phyloP scores from a whole-genome alignment of 495 filamentous ascomycete genomes.

The Pyrenula massariospora region DNA sequence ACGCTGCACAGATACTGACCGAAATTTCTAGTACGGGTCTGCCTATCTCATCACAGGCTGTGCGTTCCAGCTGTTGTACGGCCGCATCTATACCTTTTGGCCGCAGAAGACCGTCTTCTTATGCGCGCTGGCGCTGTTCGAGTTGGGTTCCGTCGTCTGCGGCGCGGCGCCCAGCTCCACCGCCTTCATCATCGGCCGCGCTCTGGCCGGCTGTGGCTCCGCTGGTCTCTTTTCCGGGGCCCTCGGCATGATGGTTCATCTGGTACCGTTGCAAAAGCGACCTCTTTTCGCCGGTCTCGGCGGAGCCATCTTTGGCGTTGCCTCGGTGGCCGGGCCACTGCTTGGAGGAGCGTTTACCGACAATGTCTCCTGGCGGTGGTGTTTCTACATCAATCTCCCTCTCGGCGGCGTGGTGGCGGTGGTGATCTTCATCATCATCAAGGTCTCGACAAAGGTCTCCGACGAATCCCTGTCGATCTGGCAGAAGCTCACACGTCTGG shows the following conservation, averaged over 20 bases:
- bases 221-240: conserved; percentile 39
- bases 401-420: conserved; percentile 39
- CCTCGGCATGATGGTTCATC: conserved; percentile 42
- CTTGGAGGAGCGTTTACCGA: conserved; percentile 20
- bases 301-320: conserved; percentile 39
- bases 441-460: conserved; percentile 17
- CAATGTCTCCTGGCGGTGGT: conserved; percentile 42
- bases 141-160: conserved; percentile 57
- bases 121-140: conserved; percentile 38
- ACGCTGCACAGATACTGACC: conserved; percentile 9
- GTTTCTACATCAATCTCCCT: conserved; percentile 55
- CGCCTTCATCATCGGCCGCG: conserved; percentile 56
- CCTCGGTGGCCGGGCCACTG: conserved; percentile 35
- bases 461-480: conserved; percentile 3
- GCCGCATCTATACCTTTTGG: conserved; percentile 52
- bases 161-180: conserved; percentile 57
- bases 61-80: conserved; percentile 46
- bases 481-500: conserved; percentile 35
- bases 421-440: conserved; percentile 36
- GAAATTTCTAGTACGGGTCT: conserved; percentile 55
- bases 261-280: conserved; percentile 42
- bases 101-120: conserved; percentile 43
- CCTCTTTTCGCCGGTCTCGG: conserved; percentile 38
- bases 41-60: conserved; percentile 16
- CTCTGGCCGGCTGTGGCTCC: conserved; percentile 36